Evolutionary conservation across 139 green algal genomes (phyloP).

Genomic region (Picochlorum sp.): DNA sequence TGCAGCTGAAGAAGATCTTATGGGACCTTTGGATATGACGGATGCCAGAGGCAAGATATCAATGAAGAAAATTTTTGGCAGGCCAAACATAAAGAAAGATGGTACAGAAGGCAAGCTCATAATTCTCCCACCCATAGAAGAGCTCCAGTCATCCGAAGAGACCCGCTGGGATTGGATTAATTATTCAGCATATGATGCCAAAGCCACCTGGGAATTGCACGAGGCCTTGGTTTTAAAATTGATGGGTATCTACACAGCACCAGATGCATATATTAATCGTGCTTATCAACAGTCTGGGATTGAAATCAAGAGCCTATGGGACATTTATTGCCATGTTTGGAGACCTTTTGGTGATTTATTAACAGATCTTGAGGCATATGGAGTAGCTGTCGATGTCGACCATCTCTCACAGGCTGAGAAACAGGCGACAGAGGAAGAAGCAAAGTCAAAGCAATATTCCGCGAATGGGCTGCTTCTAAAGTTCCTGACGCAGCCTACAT

Average conservation of each 20-base stretch:
- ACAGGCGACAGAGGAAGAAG: constrained; percentile 44
- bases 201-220: constrained; percentile 80
- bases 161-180: constrained; percentile 70
- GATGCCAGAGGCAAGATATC: constrained; percentile 46
- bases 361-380: constrained; percentile 84
- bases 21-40: constrained; percentile 4
- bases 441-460: constrained; percentile 54
- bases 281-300: constrained; percentile 12
- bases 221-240: constrained; percentile 34
- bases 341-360: constrained; percentile 83
- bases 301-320: constrained; percentile 42
- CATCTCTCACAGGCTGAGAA: constrained; percentile 44
- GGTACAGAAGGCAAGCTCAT: constrained; percentile 57
- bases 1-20: constrained; percentile 32
- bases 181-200: constrained; percentile 85
- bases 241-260: constrained; percentile 4
- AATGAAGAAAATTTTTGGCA: constrained; percentile 89
- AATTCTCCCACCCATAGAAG: constrained; percentile 50
- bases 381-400: constrained; percentile 47
- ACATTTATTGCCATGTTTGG: constrained; percentile 77
- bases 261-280: constrained; percentile 17
- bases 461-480: constrained; percentile 49
- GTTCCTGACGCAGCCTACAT: constrained; percentile 60
- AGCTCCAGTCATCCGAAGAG: constrained; percentile 52
- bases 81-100: constrained; percentile 65